phyloP scores from a whole-genome alignment of 2,329 filamentous ascomycete genomes.

The Lachnellula occidentalis region DNA sequence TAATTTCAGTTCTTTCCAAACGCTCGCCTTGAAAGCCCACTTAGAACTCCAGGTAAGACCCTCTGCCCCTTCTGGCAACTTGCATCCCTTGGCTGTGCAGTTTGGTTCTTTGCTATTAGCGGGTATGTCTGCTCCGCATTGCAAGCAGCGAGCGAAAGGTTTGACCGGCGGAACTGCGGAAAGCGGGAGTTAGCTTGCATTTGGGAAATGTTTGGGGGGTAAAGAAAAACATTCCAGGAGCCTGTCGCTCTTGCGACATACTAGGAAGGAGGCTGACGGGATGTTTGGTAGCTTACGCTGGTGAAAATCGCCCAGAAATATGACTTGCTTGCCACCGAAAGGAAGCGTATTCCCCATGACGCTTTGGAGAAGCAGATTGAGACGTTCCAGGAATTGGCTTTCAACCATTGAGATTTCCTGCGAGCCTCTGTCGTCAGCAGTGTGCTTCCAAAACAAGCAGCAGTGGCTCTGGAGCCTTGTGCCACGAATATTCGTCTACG shows the following conservation, averaged over 20 bases:
- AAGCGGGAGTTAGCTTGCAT: too few relatives aligned
- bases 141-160: conserved; percentile 21
- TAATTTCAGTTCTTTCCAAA: conserved; percentile 21
- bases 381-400: conserved; percentile 21
- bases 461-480: too few relatives aligned
- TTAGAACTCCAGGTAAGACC: conserved; percentile 12
- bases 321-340: conserved; percentile 26
- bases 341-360: conserved; percentile 5
- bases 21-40: conserved; percentile 26
- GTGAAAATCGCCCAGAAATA: conserved; percentile 26
- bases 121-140: conserved; percentile 12
- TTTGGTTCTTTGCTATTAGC: background rate
- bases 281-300: conserved; percentile 5
- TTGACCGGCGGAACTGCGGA: conserved; percentile 22
- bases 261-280: too few relatives aligned
- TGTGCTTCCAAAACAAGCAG: background rate
- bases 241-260: too few relatives aligned
- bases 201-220: too few relatives aligned
- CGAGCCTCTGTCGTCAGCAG: background rate
- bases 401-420: conserved; percentile 27
- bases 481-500: background rate
- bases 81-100: background rate
- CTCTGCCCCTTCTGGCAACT: background rate
- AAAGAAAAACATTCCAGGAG: too few relatives aligned
- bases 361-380: conserved; percentile 16